Conservation (phyloP, 805 yeast genomes). For the Vanderwaltozyma tropicalis region DNA sequence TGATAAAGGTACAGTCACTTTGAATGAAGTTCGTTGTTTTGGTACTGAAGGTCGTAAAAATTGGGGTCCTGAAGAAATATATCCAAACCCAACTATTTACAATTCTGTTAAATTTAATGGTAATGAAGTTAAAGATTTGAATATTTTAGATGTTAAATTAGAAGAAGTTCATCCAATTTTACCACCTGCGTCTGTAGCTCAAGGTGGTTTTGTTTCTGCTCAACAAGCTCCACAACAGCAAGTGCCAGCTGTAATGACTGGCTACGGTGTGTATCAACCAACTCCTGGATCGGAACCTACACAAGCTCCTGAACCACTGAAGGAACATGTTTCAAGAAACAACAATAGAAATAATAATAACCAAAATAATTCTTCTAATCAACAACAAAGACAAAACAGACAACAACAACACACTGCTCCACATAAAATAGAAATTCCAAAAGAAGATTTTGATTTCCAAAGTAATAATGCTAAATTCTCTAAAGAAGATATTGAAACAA, state of each 20-base stretch:
- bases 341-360: background rate
- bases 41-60: slow-evolving; percentile 87
- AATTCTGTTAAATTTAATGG: slow-evolving; percentile 82
- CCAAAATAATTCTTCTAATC: background rate
- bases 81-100: slow-evolving; percentile 56
- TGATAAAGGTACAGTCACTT: slow-evolving; percentile 79
- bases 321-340: background rate
- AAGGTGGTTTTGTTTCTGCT: background rate
- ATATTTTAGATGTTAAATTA: slow-evolving; percentile 64
- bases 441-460: slow-evolving; percentile 65
- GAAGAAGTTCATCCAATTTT: slow-evolving; percentile 51
- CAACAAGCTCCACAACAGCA: background rate
- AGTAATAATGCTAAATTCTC: slow-evolving; percentile 62
- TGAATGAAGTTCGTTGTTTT: slow-evolving; percentile 65
- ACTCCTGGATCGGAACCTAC: slow-evolving; percentile 9
- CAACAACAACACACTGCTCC: slow-evolving; percentile 1
- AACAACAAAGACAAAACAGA: background rate
- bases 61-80: slow-evolving; percentile 60
- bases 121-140: slow-evolving; percentile 80
- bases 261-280: slow-evolving; percentile 27
- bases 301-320: slow-evolving; percentile 1
- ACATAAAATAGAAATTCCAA: slow-evolving; percentile 32
- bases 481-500: slow-evolving; percentile 34
- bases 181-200: slow-evolving; percentile 16
- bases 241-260: slow-evolving; percentile 29